Percentiles rank a stretch among this genome's conserved stretches.
Evolutionary conservation across 2,329 filamentous ascomycete genomes (phyloP).

Genomic region (Madurella fahalii): DNA sequence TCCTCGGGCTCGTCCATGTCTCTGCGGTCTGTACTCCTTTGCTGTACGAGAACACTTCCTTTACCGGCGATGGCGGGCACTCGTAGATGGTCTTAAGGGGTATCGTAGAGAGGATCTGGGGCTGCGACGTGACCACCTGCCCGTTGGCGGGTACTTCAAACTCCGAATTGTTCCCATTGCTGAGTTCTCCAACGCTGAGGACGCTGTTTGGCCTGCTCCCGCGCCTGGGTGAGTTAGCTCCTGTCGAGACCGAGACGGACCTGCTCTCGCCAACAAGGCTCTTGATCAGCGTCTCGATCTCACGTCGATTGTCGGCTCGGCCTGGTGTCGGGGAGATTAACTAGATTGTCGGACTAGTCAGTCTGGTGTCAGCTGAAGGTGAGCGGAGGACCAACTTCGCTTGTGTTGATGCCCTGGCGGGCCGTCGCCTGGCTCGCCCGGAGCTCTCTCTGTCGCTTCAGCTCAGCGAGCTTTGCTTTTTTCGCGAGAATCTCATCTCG

Average conservation of each 20-base stretch:
- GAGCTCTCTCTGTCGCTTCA: conserved; percentile 86
- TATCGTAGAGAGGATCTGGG: conserved; percentile 70
- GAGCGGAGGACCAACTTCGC: conserved; percentile 55
- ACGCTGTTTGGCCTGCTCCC: conserved; percentile 83
- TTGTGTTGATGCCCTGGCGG: conserved; percentile 63
- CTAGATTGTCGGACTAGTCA: conserved; percentile 36
- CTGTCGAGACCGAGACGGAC: conserved; percentile 62
- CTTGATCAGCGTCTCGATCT: conserved; percentile 82
- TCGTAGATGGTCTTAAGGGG: conserved; percentile 76
- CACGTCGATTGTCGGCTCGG: conserved; percentile 64
- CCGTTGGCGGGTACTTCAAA: conserved; percentile 45
- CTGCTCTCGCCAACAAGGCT: conserved; percentile 76
- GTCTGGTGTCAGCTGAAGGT: neutral
- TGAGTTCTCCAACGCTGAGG: conserved; percentile 74
- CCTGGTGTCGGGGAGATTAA: conserved; percentile 66
- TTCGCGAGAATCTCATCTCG: conserved; percentile 96
- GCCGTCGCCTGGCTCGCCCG: conserved; percentile 70
- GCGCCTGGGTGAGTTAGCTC: conserved; percentile 62
- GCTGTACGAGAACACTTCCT: conserved; percentile 92
- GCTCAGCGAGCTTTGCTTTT: conserved; percentile 92
- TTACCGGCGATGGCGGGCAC: conserved; percentile 67
- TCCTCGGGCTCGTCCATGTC: conserved; percentile 58
- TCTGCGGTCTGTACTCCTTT: conserved; percentile 92
- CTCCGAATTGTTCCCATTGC: conserved; percentile 64
- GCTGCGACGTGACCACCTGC: conserved; percentile 37